phyloP scores from a whole-genome alignment of 208 protist species.

The Leishmania braziliensis region DNA sequence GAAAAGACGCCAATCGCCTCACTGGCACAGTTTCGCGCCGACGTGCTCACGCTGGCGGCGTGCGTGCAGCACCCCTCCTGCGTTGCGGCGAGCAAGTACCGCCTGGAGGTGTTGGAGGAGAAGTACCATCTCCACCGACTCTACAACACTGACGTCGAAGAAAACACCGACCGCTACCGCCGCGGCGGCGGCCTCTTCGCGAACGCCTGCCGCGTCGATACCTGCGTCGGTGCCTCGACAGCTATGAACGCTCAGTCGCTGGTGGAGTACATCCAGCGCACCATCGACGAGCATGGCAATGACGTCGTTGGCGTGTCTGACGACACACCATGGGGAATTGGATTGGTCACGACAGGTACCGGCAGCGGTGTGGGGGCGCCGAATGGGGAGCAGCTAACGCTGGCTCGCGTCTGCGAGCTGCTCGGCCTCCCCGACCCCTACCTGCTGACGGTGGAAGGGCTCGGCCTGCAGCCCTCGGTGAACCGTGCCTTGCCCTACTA shows the following conservation, averaged over 20 bases:
- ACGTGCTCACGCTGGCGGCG: constrained; percentile 48
- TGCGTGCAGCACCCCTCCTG: constrained; percentile 61
- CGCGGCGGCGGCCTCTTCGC: constrained; percentile 85
- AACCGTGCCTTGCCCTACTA: constrained; percentile 73
- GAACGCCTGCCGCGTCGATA: constrained; percentile 94
- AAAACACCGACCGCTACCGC: constrained; percentile 61
- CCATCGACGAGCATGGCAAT: constrained; percentile 73
- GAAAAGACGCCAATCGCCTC: constrained; percentile 48
- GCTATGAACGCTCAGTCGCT: constrained; percentile 92
- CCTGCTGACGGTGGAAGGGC: constrained; percentile 92
- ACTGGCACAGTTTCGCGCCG: constrained; percentile 79
- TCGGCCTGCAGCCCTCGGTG: constrained; percentile 89
- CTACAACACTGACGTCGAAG: constrained; percentile 85
- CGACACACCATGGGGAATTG: background rate
- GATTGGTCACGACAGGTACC: constrained; percentile 4
- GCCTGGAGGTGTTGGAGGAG: constrained; percentile 92
- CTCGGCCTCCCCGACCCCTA: constrained; percentile 62
- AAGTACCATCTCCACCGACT: constrained; percentile 94
- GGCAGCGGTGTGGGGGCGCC: background rate
- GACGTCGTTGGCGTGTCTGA: constrained; percentile 62
- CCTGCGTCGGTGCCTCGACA: constrained; percentile 81
- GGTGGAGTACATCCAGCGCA: constrained; percentile 92
- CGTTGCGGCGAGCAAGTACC: constrained; percentile 53
- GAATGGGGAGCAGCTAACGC: constrained; percentile 39
- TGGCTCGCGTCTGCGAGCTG: constrained; percentile 63